phyloP scores from a whole-genome alignment of 2,329 filamentous ascomycete genomes.

The Ilyonectria robusta region DNA sequence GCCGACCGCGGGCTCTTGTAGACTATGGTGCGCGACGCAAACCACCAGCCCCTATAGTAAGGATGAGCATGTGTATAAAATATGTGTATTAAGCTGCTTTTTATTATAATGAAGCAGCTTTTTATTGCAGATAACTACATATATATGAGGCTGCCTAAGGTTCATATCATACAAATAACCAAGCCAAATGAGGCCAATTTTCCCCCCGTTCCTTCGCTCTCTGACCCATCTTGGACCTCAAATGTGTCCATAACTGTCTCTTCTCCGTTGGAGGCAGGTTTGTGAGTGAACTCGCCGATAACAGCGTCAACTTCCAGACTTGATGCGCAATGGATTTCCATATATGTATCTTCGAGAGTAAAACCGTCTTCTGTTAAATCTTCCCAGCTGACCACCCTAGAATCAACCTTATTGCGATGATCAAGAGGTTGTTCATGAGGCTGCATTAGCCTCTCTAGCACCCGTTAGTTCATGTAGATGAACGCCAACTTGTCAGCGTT shows the following conservation, averaged over 20 bases:
- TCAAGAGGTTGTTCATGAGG: neutral
- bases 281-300: neutral
- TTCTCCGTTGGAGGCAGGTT: neutral
- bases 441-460: neutral
- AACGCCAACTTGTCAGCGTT: neutral
- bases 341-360: neutral
- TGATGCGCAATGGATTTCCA: neutral
- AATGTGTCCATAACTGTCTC: neutral
- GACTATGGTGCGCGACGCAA: too few relatives aligned
- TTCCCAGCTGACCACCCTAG: neutral
- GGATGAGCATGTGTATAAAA: neutral
- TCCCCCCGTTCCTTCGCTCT: neutral
- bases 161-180: neutral
- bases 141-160: neutral
- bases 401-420: neutral
- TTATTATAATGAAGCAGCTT: neutral
- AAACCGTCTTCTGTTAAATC: neutral
- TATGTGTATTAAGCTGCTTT: neutral
- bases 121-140: neutral
- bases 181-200: neutral
- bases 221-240: neutral
- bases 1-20: too few relatives aligned
- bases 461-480: neutral
- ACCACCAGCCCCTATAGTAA: too few relatives aligned
- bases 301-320: neutral